Evolutionary conservation across 2,329 filamentous ascomycete genomes (phyloP).

Genomic region (Aspergillus ibericus): DNA sequence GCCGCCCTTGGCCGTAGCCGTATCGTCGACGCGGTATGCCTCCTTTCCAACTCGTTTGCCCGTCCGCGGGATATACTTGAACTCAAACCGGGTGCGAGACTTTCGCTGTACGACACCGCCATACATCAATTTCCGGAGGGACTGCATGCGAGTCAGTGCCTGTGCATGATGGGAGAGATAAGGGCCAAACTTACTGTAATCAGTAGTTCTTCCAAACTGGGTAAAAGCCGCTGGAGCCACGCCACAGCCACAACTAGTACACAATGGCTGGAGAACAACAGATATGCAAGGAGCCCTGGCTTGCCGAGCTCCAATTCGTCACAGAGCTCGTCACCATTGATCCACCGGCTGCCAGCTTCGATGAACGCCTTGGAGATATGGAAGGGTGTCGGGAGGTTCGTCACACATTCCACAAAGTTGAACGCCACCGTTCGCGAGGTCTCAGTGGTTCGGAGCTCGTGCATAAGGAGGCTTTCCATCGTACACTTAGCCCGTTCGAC

Average conservation of each 20-base stretch:
- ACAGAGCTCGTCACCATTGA: conserved; percentile 43
- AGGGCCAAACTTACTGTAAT: conserved; percentile 20
- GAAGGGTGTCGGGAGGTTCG: conserved; percentile 35
- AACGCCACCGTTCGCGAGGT: conserved; percentile 38
- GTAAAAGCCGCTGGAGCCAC: conserved; percentile 25
- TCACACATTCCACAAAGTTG: conserved; percentile 43
- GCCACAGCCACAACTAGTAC: conserved; percentile 33
- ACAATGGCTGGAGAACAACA: conserved; percentile 22
- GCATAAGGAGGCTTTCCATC: conserved; percentile 54
- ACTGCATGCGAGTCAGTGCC: conserved; percentile 1
- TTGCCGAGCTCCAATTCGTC: conserved; percentile 36
- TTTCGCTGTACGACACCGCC: conserved; percentile 31
- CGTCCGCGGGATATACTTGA: conserved; percentile 33
- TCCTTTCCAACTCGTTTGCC: conserved; percentile 11
- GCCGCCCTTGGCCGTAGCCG: background rate
- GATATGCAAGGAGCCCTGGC: conserved; percentile 25
- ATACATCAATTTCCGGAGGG: conserved; percentile 25
- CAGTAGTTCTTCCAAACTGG: conserved; percentile 25
- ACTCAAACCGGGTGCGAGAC: conserved; percentile 33
- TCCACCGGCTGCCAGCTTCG: conserved; percentile 39
- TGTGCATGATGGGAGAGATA: background rate
- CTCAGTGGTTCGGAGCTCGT: conserved; percentile 36
- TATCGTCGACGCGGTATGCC: background rate
- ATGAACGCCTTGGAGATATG: conserved; percentile 38
- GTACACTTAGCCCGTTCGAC: conserved; percentile 56